Evolutionary conservation across 805 yeast genomes (phyloP), one percentile per base, ranked within the genome.

Genomic region (Ogataea ganodermae): DNA sequence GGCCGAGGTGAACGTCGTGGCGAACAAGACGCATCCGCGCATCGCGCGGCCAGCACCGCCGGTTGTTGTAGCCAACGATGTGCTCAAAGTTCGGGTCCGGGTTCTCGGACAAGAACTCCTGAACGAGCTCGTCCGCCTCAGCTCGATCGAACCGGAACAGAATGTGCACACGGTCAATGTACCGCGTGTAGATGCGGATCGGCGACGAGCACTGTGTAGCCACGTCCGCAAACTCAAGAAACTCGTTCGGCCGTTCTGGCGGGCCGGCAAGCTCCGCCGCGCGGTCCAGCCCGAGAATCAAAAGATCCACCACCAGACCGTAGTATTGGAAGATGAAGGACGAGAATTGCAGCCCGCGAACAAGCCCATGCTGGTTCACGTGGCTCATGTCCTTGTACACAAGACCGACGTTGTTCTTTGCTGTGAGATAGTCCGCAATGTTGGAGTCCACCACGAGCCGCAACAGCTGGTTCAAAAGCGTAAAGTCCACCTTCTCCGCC

Each of bases 311-410:
- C 36, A 86, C 82, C 40, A 94, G 70, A 3, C 97, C 97, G 66
- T 94, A 94, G 66, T 82, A 91, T 65, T 94, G 99, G 59, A 79
- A 82, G 3, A 94, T 81, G 66, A 92, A 94, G 0, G 97, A 83
- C 0, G 97, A 80, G 65, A 91, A 94, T 60, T 89, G 96, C 14
- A 94, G 69, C 6, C 99, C 99, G 40, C 96, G 78, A 14, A 94
- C 68, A 48, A 94, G 66, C 17, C 99, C 99, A 61, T 82, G 82
- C 57, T 86, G 89, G 67, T 94, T 92, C 16, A 88, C 83, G 64
- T 90, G 96, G 51, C 83, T 86, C 99, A 94, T 94, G 62, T 94
- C 99, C 65, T 94, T 94, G 67, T 84, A 95, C 1, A 89, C 76
- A 17, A 94, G 59, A 18, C 81, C 77, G 17, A 91, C 81, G 59